phyloP scores from a whole-genome alignment of 352 stramenopile genomes.

The Blastocystis sp. region DNA sequence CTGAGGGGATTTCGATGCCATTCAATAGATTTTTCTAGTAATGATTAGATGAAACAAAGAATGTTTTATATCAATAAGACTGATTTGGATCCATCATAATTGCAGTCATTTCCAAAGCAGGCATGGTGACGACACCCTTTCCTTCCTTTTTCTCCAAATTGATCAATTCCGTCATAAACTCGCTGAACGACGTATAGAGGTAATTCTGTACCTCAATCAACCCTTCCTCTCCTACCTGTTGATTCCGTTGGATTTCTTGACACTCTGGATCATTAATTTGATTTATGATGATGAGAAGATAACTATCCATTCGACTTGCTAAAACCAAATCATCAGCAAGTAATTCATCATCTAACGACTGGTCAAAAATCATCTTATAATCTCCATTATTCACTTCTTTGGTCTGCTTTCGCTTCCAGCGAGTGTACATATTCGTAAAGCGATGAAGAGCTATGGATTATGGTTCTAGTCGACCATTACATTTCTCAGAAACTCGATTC shows the following conservation, averaged over 20 bases:
- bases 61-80: not conserved
- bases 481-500: not conserved
- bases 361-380: not conserved
- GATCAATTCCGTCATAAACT: slow-evolving; percentile 19
- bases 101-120: not conserved
- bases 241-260: not conserved
- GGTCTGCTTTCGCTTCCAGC: not conserved
- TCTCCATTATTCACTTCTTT: not conserved
- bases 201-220: not conserved
- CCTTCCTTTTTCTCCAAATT: slow-evolving; percentile 25
- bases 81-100: slow-evolving; percentile 55
- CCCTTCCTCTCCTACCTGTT: not conserved
- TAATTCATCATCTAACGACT: not conserved
- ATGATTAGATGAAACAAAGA: slow-evolving; percentile 9
- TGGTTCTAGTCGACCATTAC: not conserved
- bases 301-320: slow-evolving; percentile 21
- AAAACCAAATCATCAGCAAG: slow-evolving; percentile 20
- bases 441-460: not conserved
- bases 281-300: slow-evolving; percentile 16
- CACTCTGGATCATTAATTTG: not conserved
- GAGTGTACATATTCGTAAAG: not conserved
- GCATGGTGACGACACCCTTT: not conserved
- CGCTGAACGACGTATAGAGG: not conserved
- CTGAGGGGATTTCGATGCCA: not conserved
- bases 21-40: not conserved